Evolutionary conservation across 2,329 filamentous ascomycete species (phyloP).

Genomic region (Rugonectria rugulosa): DNA sequence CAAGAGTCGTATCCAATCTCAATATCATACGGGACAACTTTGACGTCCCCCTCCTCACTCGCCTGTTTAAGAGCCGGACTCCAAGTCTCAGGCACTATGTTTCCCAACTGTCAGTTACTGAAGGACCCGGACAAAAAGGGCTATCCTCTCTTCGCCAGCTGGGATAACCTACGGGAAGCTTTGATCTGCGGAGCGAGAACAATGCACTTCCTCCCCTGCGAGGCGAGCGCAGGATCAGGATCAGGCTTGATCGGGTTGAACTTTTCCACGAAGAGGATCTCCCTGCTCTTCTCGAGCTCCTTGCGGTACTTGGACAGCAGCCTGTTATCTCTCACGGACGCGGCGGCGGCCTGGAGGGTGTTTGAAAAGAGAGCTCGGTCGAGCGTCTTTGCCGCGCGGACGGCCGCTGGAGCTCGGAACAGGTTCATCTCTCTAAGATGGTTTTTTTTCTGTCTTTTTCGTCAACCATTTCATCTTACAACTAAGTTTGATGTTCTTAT

Average conservation of each 20-base stretch:
- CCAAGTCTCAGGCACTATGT: conserved; percentile 72
- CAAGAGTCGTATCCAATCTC: conserved; percentile 85
- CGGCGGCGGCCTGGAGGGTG: conserved; percentile 78
- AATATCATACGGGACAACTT: conserved; percentile 78
- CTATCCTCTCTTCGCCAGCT: not conserved
- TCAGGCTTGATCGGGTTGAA: conserved; percentile 70
- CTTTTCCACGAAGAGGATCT: conserved; percentile 71
- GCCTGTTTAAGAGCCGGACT: conserved; percentile 73
- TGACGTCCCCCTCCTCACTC: conserved; percentile 71
- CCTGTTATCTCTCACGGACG: conserved; percentile 76
- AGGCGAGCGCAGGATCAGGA: conserved; percentile 61
- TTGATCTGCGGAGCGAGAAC: conserved; percentile 66
- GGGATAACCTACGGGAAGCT: conserved; percentile 52
- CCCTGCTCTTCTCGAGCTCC: conserved; percentile 68
- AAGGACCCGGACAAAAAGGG: not conserved
- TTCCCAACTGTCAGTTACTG: not conserved
- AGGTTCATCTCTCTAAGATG: conserved; percentile 57
- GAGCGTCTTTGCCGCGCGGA: conserved; percentile 79
- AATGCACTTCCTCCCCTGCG: conserved; percentile 67
- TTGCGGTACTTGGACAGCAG: conserved; percentile 77
- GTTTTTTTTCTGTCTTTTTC: conserved; percentile 35
- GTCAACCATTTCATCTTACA: too few relatives aligned
- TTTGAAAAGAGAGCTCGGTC: conserved; percentile 86
- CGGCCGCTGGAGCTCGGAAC: conserved; percentile 75
- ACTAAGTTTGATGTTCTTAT: not conserved